Evolutionary conservation across 2,329 filamentous ascomycete species (phyloP), one percentile per base, ranked within the genome.

Genomic region (Ophiostoma sp.): DNA sequence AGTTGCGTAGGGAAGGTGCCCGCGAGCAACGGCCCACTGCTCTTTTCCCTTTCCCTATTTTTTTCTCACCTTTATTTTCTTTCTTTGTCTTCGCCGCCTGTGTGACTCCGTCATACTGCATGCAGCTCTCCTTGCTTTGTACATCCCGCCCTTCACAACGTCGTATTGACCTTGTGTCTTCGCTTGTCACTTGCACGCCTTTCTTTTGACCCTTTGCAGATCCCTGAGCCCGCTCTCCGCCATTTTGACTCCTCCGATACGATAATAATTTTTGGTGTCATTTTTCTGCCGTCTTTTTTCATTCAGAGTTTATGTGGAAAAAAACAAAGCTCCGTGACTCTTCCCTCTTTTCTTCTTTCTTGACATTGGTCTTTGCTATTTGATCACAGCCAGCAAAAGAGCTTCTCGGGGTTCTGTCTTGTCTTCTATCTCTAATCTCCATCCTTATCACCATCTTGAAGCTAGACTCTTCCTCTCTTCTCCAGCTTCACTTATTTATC

Each of bases 1-100:
- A 68, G 63, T 68, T n/a, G n/a, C 25, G 63, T 48, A 68, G 61
- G 42, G 64, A 68, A 68, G 42, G 42, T 50, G 42, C 42, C 42
- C 25, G 17, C 39, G 42, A 68, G 64, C 39, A 42, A 55, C n/a
- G 19, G 17, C 36, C 36, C 12, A 48, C 42, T 45, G 39, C 42
- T 28, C 9, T 11, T 31, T 50, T 48, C 36, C 25, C 33, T 45
- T 33, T 64, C n/a, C 0, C 31, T 31, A 11, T 64, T 61, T 42
- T 42, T 42, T 42, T 12, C 8, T 42, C 17, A 19, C n/a, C 28
- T 8, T 19, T 36, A 33, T 39, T 25, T 45, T 66, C 6, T 28
- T 48, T 33, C 50, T n/a, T n/a, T 33, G 22, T 50, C 28, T 17
- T 48, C 15, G 17, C 25, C 28, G 42, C 25, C 42, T 6, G 25